Percentiles rank a stretch among this genome's conserved stretches.
Evolutionary conservation across 768 basidiomycete genomes (phyloP).

Genomic region (Russula emetica): DNA sequence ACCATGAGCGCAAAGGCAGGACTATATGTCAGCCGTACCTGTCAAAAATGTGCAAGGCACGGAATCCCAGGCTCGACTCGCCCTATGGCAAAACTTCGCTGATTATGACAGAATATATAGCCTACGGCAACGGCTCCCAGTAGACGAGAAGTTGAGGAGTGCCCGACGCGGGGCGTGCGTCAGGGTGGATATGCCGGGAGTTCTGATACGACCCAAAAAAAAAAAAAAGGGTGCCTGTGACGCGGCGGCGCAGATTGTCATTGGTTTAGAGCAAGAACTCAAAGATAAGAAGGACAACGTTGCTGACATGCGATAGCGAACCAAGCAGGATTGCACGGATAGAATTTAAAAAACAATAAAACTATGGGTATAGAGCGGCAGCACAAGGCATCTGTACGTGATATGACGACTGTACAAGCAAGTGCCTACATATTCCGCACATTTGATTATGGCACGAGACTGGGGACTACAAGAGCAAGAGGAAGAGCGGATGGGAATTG

Average conservation of each 20-base stretch:
- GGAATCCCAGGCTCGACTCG: no score
- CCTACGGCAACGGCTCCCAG: not conserved
- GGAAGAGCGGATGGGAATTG: not conserved
- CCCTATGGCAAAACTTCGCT: constrained; percentile 15
- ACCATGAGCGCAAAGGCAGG: not conserved
- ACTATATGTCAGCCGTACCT: not conserved
- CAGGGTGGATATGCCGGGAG: not conserved
- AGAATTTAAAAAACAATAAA: not conserved
- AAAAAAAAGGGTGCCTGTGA: constrained; percentile 20
- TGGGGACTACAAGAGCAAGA: not conserved
- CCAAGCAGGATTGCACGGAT: not conserved
- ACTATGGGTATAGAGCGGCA: not conserved
- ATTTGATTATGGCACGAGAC: not conserved
- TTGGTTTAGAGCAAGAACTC: not conserved
- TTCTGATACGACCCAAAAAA: not conserved
- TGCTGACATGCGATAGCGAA: not conserved
- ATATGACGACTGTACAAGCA: constrained; percentile 5
- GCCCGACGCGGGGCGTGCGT: not conserved
- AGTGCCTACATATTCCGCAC: not conserved
- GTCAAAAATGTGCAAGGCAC: not conserved
- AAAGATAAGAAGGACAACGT: constrained; percentile 11
- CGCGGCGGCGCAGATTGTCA: constrained; percentile 3
- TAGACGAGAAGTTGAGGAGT: not conserved
- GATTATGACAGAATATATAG: not conserved
- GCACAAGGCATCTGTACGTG: not conserved